A percentile compares a stretch with the other conserved stretches of the same genome.
Evolutionary conservation across 2,329 filamentous ascomycete species (phyloP).

Genomic region (Phialophora macrospora): DNA sequence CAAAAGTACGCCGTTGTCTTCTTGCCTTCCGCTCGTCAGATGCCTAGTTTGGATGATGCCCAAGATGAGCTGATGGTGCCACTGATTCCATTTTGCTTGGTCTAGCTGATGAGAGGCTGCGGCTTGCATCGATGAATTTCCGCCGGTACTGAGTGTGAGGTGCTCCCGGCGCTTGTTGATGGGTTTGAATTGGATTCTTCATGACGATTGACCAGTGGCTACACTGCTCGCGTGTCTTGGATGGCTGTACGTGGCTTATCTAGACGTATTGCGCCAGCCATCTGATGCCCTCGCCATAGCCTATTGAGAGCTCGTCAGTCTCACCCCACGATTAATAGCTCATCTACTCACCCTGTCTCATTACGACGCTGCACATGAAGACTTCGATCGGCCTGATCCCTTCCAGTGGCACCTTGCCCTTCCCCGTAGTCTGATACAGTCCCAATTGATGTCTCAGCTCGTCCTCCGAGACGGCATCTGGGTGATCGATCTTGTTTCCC

Average conservation of each 20-base stretch:
- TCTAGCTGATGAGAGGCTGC: not conserved
- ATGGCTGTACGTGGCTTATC: conserved; percentile 32
- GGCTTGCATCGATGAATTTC: not conserved
- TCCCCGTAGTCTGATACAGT: conserved; percentile 93
- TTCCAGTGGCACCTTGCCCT: conserved; percentile 91
- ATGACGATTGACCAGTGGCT: not conserved
- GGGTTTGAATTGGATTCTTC: not conserved
- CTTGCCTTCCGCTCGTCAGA: not conserved
- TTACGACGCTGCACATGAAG: conserved; percentile 99
- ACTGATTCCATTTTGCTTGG: not conserved
- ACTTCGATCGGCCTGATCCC: conserved; percentile 94
- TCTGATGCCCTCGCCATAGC: conserved; percentile 87
- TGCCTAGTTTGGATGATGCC: not conserved
- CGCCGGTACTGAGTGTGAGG: not conserved
- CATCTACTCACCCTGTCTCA: conserved; percentile 76
- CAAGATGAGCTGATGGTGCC: not conserved
- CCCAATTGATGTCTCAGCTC: conserved; percentile 90
- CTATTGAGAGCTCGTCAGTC: conserved; percentile 46
- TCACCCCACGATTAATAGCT: conserved; percentile 12
- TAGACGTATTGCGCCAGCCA: conserved; percentile 94
- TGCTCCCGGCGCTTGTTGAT: not conserved
- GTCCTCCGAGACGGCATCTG: conserved; percentile 92
- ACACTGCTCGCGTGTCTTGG: not conserved
- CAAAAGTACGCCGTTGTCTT: not conserved
- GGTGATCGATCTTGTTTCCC: conserved; percentile 99